A percentile compares a stretch with the other conserved stretches of the same genome.
Evolutionary conservation across 441 rosid genomes (phyloP).

Genomic region (Erodium chrysanthum): DNA sequence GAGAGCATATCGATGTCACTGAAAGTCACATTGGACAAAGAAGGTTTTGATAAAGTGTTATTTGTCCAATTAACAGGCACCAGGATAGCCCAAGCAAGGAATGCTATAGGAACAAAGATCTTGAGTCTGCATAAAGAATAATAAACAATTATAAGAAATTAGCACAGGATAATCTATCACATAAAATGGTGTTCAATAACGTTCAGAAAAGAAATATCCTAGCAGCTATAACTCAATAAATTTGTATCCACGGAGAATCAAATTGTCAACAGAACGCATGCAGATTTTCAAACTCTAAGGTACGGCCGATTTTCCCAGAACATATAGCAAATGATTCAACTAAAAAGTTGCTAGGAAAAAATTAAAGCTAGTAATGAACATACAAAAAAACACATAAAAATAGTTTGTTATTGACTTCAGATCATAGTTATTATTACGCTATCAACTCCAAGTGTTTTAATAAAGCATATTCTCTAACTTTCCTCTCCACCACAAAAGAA

Average conservation of each 20-base stretch:
- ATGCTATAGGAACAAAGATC: constrained; percentile 74
- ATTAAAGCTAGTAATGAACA: not conserved
- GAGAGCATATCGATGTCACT: constrained; percentile 86
- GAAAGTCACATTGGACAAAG: constrained; percentile 44
- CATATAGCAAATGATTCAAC: not conserved
- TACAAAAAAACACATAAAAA: too few relatives aligned
- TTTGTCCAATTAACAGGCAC: constrained; percentile 76
- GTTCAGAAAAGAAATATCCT: not conserved
- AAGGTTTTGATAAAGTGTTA: constrained; percentile 21
- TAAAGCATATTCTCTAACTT: not conserved
- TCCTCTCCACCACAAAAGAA: not conserved
- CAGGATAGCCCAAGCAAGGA: constrained; percentile 67
- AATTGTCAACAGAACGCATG: not conserved
- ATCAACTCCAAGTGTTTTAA: not conserved
- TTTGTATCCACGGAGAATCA: not conserved
- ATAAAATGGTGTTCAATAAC: not conserved
- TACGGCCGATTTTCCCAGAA: not conserved
- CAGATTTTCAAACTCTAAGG: not conserved
- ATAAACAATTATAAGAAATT: constrained; percentile 11
- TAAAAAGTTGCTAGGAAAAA: not conserved
- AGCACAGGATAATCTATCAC: not conserved
- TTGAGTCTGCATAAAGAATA: constrained; percentile 47
- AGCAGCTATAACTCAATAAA: not conserved
- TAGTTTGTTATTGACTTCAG: not conserved
- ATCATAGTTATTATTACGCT: not conserved